Evolutionary conservation across 2,329 filamentous ascomycete species (phyloP).

Genomic region (Aspergillus oerlinghausenensis): DNA sequence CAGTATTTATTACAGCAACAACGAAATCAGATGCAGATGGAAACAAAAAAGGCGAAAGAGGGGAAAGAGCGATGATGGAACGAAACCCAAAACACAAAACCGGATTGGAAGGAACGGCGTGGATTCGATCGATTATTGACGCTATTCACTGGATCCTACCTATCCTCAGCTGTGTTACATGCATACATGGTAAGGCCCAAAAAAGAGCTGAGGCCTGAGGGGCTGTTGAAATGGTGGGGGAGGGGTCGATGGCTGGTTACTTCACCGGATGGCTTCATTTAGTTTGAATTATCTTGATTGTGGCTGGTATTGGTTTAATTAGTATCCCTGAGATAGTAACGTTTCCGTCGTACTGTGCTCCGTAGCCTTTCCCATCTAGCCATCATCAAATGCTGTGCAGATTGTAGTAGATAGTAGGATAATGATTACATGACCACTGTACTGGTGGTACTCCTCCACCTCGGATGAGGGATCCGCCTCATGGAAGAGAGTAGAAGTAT

Average conservation of each 20-base stretch:
- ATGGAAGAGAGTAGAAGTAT: neutral
- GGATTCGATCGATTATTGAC: neutral
- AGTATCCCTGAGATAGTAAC: neutral
- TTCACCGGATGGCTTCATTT: neutral
- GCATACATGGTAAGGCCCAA: neutral
- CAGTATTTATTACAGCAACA: neutral
- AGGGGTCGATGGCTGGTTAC: neutral
- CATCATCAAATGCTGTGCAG: neutral
- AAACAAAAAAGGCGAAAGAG: neutral
- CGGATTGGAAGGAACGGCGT: slow-evolving; percentile 10
- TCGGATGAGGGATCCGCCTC: neutral
- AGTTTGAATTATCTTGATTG: neutral
- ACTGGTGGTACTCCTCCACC: neutral
- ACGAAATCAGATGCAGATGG: neutral
- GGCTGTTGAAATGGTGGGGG: neutral
- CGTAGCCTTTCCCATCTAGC: neutral
- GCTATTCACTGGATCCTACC: neutral
- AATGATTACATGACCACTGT: neutral
- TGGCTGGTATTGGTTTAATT: neutral
- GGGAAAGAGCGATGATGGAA: slow-evolving; percentile 2
- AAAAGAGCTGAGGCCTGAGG: neutral
- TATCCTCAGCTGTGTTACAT: neutral
- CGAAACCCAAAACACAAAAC: neutral
- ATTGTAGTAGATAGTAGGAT: neutral
- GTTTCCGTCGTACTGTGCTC: neutral